A percentile compares a stretch with the other conserved stretches of the same genome.
Conservation (phyloP, 73 alveolate species). For the Paramecium sexaurelia region DNA sequence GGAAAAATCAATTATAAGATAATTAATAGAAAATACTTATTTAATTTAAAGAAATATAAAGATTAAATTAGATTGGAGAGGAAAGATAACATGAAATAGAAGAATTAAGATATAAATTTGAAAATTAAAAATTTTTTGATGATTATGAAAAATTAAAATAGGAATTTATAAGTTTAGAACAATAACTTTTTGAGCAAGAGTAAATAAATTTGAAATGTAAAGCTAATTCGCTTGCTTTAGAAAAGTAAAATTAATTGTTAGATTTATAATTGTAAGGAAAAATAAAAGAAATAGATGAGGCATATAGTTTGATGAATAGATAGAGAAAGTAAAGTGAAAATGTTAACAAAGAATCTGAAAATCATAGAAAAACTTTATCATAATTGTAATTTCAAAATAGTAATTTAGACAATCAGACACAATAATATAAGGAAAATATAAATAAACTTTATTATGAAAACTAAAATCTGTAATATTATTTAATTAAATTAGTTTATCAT, state of each 20-base stretch:
- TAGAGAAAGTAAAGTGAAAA: conserved; percentile 45
- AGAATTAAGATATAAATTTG: not conserved
- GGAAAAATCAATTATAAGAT: not conserved
- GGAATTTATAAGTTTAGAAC: not conserved
- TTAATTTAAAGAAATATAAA: not conserved
- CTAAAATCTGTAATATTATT: not conserved
- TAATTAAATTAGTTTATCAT: not conserved
- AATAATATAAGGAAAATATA: not conserved
- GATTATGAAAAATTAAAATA: not conserved
- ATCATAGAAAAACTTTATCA: not conserved
- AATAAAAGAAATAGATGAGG: not conserved
- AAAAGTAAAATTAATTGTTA: not conserved
- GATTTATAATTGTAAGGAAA: conserved; percentile 2
- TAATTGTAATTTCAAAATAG: not conserved
- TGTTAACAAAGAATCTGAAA: conserved; percentile 10
- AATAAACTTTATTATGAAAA: not conserved
- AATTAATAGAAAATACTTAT: not conserved
- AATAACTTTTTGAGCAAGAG: not conserved
- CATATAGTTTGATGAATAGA: not conserved
- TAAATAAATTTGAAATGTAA: not conserved
- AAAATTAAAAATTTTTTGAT: not conserved
- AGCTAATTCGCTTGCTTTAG: not conserved
- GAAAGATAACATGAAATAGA: conserved; percentile 22
- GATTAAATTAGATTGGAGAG: not conserved
- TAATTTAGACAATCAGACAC: not conserved